Conservation (phyloP, 2,329 filamentous ascomycete genomes). For the Xylariaceae sp. region DNA sequence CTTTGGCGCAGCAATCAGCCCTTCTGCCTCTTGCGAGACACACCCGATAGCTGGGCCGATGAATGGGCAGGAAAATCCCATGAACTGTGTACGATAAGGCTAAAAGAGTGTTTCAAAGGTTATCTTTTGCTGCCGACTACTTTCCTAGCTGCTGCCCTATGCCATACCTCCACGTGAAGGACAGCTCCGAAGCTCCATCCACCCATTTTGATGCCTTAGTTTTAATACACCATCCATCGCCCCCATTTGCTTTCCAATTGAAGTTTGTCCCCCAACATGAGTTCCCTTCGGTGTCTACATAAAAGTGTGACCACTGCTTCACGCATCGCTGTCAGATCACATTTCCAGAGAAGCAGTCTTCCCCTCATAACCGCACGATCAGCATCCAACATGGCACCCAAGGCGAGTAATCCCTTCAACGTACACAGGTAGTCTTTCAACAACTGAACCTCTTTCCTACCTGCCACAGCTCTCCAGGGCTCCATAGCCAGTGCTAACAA, state of each 20-base stretch:
- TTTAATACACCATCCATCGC: not conserved
- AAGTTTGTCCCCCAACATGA: slow-evolving; percentile 16
- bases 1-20: too few relatives aligned
- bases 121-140: not conserved
- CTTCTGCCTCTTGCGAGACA: too few relatives aligned
- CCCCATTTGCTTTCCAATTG: slow-evolving; percentile 1
- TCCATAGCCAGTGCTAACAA: not conserved
- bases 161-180: too few relatives aligned
- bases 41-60: too few relatives aligned
- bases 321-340: slow-evolving; percentile 20
- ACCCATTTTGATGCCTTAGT: not conserved
- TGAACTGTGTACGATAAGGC: not conserved
- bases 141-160: not conserved
- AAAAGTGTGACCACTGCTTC: slow-evolving; percentile 18
- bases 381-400: slow-evolving; percentile 26
- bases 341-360: slow-evolving; percentile 25
- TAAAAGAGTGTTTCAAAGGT: not conserved
- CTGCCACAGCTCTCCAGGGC: not conserved
- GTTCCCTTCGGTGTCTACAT: slow-evolving; percentile 20
- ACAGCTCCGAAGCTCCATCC: not conserved
- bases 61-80: too few relatives aligned
- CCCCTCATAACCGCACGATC: slow-evolving; percentile 24
- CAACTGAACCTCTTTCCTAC: not conserved
- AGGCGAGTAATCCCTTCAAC: slow-evolving; percentile 6
- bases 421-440: not conserved